Base-by-base conservation (phyloP, 305 asterid genomes). In the Ajuga reptans region DNA sequence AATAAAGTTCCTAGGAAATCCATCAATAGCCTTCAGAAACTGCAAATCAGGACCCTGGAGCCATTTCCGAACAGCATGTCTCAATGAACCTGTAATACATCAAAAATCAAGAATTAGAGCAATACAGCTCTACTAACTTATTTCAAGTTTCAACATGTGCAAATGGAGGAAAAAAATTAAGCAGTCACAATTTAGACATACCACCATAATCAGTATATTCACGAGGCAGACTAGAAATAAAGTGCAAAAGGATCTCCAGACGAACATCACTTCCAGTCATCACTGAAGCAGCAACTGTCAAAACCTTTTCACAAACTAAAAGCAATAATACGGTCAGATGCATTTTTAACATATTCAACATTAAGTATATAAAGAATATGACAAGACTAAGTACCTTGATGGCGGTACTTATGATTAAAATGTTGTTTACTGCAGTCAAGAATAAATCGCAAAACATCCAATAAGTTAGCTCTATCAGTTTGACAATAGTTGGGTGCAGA, bases 341-440 rank as follows among this genome's bases (percentile, higher is more conserved):
- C 59, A 56, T 14, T 16, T 34, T 31, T 29, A 43, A 64, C 51
- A 66, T 55, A 60, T 46, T 55, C 61, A 54, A 56, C 64, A 64
- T 27, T 51, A 75, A 79, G 43, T 10, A 71, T 11, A 60, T 18
- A 34, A 71, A 36, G 67, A 75, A 61, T 47, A 67, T 55, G 60
- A 60, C 43, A 71, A 27, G 67, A 65, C 33, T 59, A 70, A 54
- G 42, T 63, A 90, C 99, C 99, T 87, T 83, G 89, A 67, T 63
- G 71, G 60, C 99, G 97, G 68, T 93, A 93, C 74, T 82, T 82
- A 47, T 89, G 84, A 76, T 93, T 93, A 79, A 90, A 93, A 85
- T 93, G 99, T 54, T 81, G 96, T 81, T 87, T 93, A 73, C 96
- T 85, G 77, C 89, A 81, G 77, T 90, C 96, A 47, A 89, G 83